Evolutionary conservation across 768 basidiomycete genomes (phyloP).

Genomic region (Ephemerocybe angulata): DNA sequence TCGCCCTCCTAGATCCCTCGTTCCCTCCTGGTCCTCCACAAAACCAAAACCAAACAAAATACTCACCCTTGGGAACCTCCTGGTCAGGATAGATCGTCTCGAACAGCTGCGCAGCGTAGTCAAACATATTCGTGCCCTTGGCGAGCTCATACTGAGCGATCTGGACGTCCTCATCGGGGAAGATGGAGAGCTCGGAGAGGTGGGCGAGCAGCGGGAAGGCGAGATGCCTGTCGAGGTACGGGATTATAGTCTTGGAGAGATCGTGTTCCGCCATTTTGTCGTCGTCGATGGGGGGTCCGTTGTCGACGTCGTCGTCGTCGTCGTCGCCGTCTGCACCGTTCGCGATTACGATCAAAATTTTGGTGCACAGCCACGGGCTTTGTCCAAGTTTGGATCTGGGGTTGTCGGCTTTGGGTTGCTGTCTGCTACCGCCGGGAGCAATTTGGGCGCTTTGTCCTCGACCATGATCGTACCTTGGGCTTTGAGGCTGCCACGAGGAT

Average conservation of each 20-base stretch:
- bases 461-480: too few species aligned
- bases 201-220: constrained; percentile 90
- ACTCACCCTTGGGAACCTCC: constrained; percentile 63
- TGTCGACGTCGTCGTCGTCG: constrained; percentile 14
- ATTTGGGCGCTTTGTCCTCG: too few species aligned
- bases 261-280: constrained; percentile 79
- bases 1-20: too few species aligned
- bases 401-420: too few species aligned
- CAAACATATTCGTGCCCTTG: constrained; percentile 97
- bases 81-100: constrained; percentile 73
- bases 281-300: not conserved
- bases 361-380: not conserved
- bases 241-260: constrained; percentile 85
- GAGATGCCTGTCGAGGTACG: constrained; percentile 92
- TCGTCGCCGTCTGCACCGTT: not conserved
- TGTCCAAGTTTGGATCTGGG: not conserved
- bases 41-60: not conserved
- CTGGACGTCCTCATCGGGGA: constrained; percentile 75
- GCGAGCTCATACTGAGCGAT: constrained; percentile 96
- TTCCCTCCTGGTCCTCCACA: too few species aligned
- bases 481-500: too few species aligned
- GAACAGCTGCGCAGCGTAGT: constrained; percentile 82
- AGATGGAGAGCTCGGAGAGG: constrained; percentile 71
- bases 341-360: not conserved
- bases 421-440: too few species aligned